Percentiles rank a stretch among this genome's conserved stretches.
Evolutionary conservation across 2,329 filamentous ascomycete species (phyloP).

Genomic region (Chaetomiaceae sp.): DNA sequence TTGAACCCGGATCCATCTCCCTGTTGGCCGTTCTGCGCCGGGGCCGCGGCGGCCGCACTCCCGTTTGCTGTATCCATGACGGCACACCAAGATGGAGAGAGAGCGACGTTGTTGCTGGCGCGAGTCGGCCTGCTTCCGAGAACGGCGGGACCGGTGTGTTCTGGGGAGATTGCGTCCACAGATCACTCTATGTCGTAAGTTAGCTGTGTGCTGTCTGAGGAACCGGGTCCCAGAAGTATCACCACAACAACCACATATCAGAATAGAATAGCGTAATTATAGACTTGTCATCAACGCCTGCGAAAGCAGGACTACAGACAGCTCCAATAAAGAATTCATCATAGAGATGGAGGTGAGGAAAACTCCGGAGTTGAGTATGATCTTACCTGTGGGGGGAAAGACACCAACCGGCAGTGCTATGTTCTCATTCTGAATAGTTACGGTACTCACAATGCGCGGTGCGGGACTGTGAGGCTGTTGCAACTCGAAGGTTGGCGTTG

Average conservation of each 20-base stretch:
- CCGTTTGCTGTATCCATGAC: slow-evolving; percentile 43
- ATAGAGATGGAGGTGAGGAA: slow-evolving; percentile 13
- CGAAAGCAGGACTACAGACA: slow-evolving; percentile 53
- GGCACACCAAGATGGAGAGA: background rate
- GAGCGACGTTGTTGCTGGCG: background rate
- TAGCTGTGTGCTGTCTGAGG: slow-evolving; percentile 3
- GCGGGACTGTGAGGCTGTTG: background rate
- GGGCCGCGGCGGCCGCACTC: slow-evolving; percentile 26
- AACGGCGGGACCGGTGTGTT: background rate
- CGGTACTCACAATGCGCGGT: background rate
- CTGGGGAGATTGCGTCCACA: background rate
- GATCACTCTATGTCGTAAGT: slow-evolving; percentile 9
- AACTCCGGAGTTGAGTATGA: background rate
- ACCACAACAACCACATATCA: slow-evolving; percentile 9
- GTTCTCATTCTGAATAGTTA: slow-evolving; percentile 7
- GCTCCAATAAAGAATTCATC: slow-evolving; percentile 67
- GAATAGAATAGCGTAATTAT: slow-evolving; percentile 35
- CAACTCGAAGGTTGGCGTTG: background rate
- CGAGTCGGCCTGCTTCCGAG: background rate
- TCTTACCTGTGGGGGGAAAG: slow-evolving; percentile 18
- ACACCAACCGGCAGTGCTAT: slow-evolving; percentile 8
- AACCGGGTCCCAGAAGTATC: background rate
- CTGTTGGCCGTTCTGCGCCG: slow-evolving; percentile 41
- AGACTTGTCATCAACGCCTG: slow-evolving; percentile 47
- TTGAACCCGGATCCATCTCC: slow-evolving; percentile 65